A percentile compares a stretch with the other conserved stretches of the same genome.
Evolutionary conservation across 2,329 filamentous ascomycete genomes (phyloP).

Genomic region (Drechslerella coelobrocha): DNA sequence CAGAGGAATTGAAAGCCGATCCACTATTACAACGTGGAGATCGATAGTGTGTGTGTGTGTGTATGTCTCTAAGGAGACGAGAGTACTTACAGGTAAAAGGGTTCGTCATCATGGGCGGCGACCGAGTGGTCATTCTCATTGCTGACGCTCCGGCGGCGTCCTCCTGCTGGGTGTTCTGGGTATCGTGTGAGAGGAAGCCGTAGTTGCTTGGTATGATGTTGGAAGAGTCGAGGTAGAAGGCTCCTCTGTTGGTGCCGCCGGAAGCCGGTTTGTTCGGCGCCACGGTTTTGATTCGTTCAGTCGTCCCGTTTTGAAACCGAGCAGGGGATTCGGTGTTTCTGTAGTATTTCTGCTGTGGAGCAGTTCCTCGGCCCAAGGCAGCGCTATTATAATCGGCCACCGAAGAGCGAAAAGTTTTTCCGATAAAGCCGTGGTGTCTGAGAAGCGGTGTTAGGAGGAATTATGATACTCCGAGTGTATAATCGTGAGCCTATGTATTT

Average conservation of each 20-base stretch:
- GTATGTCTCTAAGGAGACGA: background rate
- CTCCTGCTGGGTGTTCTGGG: slow-evolving; percentile 21
- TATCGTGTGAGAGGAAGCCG: slow-evolving; percentile 8
- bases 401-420: slow-evolving; percentile 1
- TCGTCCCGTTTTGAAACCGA: slow-evolving; percentile 3
- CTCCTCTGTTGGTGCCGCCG: slow-evolving; percentile 23
- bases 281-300: slow-evolving; percentile 11
- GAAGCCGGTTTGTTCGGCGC: slow-evolving; percentile 41
- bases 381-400: background rate
- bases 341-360: slow-evolving; percentile 1
- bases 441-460: background rate
- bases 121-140: slow-evolving; percentile 51
- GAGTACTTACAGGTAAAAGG: slow-evolving; percentile 45
- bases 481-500: background rate
- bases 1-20: slow-evolving; percentile 21
- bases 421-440: background rate
- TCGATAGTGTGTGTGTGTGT: background rate
- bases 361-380: background rate
- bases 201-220: background rate
- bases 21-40: slow-evolving; percentile 4
- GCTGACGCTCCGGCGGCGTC: slow-evolving; percentile 18
- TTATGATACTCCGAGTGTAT: too few species aligned
- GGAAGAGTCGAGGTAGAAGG: slow-evolving; percentile 11
- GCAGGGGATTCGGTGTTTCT: background rate
- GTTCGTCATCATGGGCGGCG: slow-evolving; percentile 49